Percentiles rank a stretch among this genome's conserved stretches.
These are phyloP conservation scores for Pseudogymnoascus sp. DNA, from an alignment of 2,329 filamentous ascomycete species.

Conservation along the genomic window DNA sequence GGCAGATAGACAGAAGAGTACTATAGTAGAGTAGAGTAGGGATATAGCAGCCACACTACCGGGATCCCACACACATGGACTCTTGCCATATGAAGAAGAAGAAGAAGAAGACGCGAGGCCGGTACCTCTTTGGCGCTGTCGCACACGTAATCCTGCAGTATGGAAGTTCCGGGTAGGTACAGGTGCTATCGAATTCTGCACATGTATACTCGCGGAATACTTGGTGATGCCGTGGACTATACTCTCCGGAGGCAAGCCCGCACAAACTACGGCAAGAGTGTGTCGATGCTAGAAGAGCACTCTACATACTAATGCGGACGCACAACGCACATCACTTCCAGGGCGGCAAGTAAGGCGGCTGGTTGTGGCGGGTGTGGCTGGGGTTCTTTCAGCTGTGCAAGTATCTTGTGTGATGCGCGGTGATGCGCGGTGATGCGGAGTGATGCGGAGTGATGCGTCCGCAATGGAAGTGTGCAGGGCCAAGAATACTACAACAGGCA, in stretches of 20 bases:
- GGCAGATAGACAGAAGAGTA: neutral
- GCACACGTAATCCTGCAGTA: neutral
- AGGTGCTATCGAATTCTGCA: neutral
- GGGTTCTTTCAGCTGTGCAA: neutral
- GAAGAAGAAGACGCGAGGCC: neutral
- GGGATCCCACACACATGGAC: neutral
- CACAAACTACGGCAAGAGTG: neutral
- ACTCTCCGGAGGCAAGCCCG: neutral
- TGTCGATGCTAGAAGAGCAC: too few relatives aligned
- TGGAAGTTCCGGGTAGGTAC: neutral
- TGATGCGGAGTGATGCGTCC: too few relatives aligned
- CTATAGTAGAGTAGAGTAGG: neutral
- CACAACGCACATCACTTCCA: neutral
- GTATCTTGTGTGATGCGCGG: neutral
- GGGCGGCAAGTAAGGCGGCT: neutral
- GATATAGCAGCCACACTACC: neutral
- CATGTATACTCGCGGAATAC: neutral
- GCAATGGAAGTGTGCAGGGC: neutral
- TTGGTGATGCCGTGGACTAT: neutral
- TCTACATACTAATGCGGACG: too few relatives aligned
- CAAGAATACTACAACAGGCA: neutral
- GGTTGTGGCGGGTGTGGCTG: neutral
- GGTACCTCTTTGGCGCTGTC: neutral
- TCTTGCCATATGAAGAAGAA: neutral
- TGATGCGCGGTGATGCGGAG: neutral